Conservation (phyloP, 2,329 filamentous ascomycete species). For the Botrytis tulipae region DNA sequence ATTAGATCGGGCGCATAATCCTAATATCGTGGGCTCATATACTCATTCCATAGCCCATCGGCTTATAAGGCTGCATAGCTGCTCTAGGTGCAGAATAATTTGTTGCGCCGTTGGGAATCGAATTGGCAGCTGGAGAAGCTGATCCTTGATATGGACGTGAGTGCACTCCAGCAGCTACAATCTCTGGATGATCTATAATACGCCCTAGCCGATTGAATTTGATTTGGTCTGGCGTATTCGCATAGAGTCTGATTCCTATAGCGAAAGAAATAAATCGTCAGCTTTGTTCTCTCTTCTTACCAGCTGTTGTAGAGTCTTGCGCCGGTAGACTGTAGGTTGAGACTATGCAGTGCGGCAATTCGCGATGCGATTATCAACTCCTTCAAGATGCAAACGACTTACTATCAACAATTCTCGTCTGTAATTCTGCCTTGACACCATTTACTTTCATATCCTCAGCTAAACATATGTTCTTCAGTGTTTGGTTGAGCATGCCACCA, state of each 20-base stretch:
- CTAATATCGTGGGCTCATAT: conserved; percentile 8
- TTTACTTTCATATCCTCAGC: conserved; percentile 72
- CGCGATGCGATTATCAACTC: neutral
- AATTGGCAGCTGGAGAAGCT: conserved; percentile 26
- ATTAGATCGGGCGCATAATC: conserved; percentile 23
- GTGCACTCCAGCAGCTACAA: neutral
- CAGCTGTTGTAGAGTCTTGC: neutral
- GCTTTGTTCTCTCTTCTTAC: neutral
- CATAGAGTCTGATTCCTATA: conserved; percentile 31
- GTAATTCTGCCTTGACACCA: conserved; percentile 81
- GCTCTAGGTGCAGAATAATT: neutral
- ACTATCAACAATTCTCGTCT: conserved; percentile 76
- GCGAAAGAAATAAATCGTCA: conserved; percentile 16
- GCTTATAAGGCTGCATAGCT: conserved; percentile 20
- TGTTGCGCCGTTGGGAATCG: conserved; percentile 7
- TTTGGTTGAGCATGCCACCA: conserved; percentile 35
- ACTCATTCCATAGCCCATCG: conserved; percentile 15
- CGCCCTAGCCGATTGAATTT: conserved; percentile 34
- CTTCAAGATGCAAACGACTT: conserved; percentile 40
- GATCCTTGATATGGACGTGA: conserved; percentile 18
- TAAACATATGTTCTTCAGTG: conserved; percentile 55
- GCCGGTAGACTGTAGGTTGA: neutral
- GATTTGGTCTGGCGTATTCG: conserved; percentile 26
- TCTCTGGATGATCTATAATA: conserved; percentile 33
- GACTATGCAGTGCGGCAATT: neutral